Base-by-base conservation (phyloP, 148 eudicot species). In the Amaranthus cruentus region DNA sequence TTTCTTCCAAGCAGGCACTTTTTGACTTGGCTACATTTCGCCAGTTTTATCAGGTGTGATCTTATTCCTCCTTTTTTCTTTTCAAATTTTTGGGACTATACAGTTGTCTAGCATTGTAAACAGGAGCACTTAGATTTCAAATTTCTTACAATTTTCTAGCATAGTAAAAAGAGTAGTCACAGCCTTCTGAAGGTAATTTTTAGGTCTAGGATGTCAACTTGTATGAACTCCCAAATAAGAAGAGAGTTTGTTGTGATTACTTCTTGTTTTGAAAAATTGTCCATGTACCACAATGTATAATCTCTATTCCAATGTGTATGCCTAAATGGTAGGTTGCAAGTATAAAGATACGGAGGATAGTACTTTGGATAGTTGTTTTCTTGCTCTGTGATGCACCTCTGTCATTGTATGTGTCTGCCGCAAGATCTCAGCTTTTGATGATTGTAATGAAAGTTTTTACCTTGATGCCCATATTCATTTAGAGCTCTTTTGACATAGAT, bases 1-100 rank as follows among this genome's bases (percentile, higher is more conserved):
- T 96, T 62, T 96, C 99, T 58, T 96, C 99, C 46, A 96, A 96
- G 81, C 99, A 92, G 78, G 92, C 99, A 59, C 92, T 96, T 15
- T 92, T 84, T 85, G 99, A 96, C 80, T 87, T 96, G 87, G 99
- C 99, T 68, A 82, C 49, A 71, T 96, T 96, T 83, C 93, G 99
- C 63, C 88, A 92, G 75, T 83, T 82, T 81, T 91, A 91, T 79
- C 98, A 95, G 98, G 97, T 84, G 82, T 50, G 42, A 13, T 74
- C 10, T 28, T 76, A 5, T 56, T 58, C 47, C 71, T 8, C 15
- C 6, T 76, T 49, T 13, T 50, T 38, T 51, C 21, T 50, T 18
- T 69, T 52, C 9, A 28, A 57, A 18, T 28, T 69, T 59, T 8
- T 2, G 18, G 14, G 12, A 14, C 53, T 55, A 13, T 61, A 47